Conservation (phyloP, 1,139 yeast genomes). For the Lipomyces yarrowii region DNA sequence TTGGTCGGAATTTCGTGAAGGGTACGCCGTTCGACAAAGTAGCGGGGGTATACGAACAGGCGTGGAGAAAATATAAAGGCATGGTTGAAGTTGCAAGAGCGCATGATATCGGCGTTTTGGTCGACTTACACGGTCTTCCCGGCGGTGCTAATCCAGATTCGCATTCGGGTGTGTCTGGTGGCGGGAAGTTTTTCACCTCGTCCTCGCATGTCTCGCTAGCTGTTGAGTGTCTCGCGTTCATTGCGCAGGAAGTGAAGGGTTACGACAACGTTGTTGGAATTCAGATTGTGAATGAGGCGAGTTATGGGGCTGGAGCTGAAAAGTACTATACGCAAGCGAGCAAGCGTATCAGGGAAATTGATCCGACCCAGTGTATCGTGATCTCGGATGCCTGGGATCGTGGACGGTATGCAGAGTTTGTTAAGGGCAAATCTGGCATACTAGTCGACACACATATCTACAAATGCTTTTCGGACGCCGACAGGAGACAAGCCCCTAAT, state of each 20-base stretch:
- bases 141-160: slow-evolving; percentile 87
- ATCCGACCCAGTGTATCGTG: slow-evolving; percentile 64
- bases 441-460: slow-evolving; percentile 85
- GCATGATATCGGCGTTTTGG: slow-evolving; percentile 67
- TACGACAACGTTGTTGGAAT: slow-evolving; percentile 76
- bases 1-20: slow-evolving; percentile 58
- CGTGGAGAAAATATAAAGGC: slow-evolving; percentile 65
- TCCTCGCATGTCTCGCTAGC: slow-evolving; percentile 47
- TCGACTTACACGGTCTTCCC: slow-evolving; percentile 89
- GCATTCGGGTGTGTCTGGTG: slow-evolving; percentile 75
- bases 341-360: slow-evolving; percentile 58
- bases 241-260: slow-evolving; percentile 60
- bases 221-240: slow-evolving; percentile 56
- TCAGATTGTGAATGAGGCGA: slow-evolving; percentile 85
- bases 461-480: slow-evolving; percentile 79
- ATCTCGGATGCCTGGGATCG: slow-evolving; percentile 97
- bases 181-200: slow-evolving; percentile 66
- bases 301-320: slow-evolving; percentile 56
- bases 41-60: slow-evolving; percentile 60
- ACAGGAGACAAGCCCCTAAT: slow-evolving; percentile 64
- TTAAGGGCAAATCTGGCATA: slow-evolving; percentile 61
- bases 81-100: slow-evolving; percentile 58
- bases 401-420: slow-evolving; percentile 73
- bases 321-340: slow-evolving; percentile 71
- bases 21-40: slow-evolving; percentile 62